A percentile compares a stretch with the other conserved stretches of the same genome.
Conservation (phyloP, 2,329 filamentous ascomycete species). For the Emergomyces pasteurianus region DNA sequence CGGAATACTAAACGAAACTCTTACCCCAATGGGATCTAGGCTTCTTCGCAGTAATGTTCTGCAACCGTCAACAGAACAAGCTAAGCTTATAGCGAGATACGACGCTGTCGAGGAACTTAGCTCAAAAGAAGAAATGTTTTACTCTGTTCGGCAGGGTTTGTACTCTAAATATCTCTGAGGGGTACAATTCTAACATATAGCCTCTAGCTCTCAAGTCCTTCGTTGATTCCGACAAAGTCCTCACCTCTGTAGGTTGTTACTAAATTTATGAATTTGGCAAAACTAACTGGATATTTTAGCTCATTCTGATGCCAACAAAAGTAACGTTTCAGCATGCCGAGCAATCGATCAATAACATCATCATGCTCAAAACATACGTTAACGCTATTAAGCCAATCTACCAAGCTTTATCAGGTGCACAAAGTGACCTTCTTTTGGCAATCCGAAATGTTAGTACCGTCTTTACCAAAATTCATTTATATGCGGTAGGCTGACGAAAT, state of each 20-base stretch:
- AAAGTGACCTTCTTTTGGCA: constrained; percentile 51
- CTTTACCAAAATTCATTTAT: neutral
- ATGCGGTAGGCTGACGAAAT: neutral
- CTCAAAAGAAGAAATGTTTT: constrained; percentile 75
- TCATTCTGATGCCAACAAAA: constrained; percentile 63
- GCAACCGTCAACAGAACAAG: constrained; percentile 66
- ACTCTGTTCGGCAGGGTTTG: constrained; percentile 56
- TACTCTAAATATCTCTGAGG: neutral
- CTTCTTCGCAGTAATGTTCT: constrained; percentile 75
- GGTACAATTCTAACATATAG: neutral
- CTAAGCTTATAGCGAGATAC: constrained; percentile 59
- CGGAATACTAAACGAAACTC: constrained; percentile 71
- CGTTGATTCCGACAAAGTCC: constrained; percentile 64
- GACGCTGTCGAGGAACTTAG: constrained; percentile 75
- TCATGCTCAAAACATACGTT: constrained; percentile 76
- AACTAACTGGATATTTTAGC: constrained; percentile 33
- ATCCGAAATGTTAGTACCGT: constrained; percentile 47
- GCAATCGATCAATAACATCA: constrained; percentile 72
- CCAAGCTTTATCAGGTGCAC: constrained; percentile 53
- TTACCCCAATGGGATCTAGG: constrained; percentile 78
- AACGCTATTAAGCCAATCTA: constrained; percentile 55
- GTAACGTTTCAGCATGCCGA: constrained; percentile 58
- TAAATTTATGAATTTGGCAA: neutral
- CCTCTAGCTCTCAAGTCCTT: constrained; percentile 57
- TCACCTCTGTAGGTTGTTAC: constrained; percentile 51